Conservation (phyloP, 2,329 filamentous ascomycete species). For the Chrysoporthe deuterocubensis region DNA sequence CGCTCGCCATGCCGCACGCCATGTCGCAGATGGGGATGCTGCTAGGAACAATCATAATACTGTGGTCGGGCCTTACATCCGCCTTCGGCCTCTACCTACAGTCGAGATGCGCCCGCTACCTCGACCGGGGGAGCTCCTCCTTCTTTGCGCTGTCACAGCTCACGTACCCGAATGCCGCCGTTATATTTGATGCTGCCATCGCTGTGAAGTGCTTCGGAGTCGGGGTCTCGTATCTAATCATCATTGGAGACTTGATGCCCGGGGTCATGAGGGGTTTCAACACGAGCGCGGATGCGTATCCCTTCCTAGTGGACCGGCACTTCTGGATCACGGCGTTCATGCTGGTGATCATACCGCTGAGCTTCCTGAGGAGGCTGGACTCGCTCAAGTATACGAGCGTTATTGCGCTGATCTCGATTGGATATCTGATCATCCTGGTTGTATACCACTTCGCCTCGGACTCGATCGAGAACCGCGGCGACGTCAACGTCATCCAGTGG, state of each 20-base stretch:
- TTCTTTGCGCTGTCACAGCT: conserved; percentile 98
- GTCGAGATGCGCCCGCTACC: conserved; percentile 87
- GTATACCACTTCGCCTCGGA: conserved; percentile 91
- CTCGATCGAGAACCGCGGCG: conserved; percentile 71
- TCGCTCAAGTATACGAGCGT: conserved; percentile 97
- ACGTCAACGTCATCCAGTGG: conserved; percentile 76
- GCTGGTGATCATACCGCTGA: conserved; percentile 92
- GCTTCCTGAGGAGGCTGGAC: conserved; percentile 87
- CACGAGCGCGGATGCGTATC: conserved; percentile 61
- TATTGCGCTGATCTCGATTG: conserved; percentile 88
- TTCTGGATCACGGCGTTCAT: conserved; percentile 99
- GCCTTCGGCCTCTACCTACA: conserved; percentile 96
- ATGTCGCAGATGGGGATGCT: conserved; percentile 95
- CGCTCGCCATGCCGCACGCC: conserved; percentile 92
- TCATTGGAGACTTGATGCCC: conserved; percentile 98
- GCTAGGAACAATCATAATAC: conserved; percentile 79
- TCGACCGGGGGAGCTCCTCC: conserved; percentile 84
- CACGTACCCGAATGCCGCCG: conserved; percentile 93
- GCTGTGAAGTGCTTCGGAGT: conserved; percentile 98
- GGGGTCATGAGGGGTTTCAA: conserved; percentile 86
- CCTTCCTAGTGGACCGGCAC: conserved; percentile 84
- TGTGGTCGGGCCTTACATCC: conserved; percentile 89
- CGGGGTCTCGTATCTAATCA: conserved; percentile 95
- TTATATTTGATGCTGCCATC: conserved; percentile 94
- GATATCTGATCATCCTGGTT: conserved; percentile 89